Percentiles rank a stretch among this genome's conserved stretches.
These are phyloP conservation scores for Cinnamomum micranthum DNA, from an alignment of 164 flowering plant genomes.

Conservation along the genomic window DNA sequence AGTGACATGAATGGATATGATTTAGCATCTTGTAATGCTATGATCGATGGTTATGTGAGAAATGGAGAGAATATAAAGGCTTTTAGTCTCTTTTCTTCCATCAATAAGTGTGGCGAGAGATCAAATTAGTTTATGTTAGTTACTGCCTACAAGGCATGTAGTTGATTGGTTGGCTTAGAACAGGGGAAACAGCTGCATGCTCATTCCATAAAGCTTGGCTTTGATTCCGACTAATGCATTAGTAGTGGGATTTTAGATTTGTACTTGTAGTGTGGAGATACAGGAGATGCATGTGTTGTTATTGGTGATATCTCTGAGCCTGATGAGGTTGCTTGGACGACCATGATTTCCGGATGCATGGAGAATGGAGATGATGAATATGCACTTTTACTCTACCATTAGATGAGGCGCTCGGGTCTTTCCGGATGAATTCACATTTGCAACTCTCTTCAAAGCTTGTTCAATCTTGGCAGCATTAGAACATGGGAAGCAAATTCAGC, in stretches of 20 bases:
- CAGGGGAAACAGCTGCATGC: slow-evolving; percentile 56
- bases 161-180: slow-evolving; percentile 27
- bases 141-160: slow-evolving; percentile 41
- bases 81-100: slow-evolving; percentile 28
- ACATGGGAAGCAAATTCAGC: slow-evolving; percentile 57
- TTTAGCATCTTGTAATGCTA: slow-evolving; percentile 48
- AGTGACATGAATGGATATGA: slow-evolving; percentile 23
- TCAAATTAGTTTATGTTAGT: slow-evolving; percentile 41
- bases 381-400: slow-evolving; percentile 34
- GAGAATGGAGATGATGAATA: slow-evolving; percentile 49
- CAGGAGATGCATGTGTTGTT: slow-evolving; percentile 28
- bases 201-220: slow-evolving; percentile 30
- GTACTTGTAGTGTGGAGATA: slow-evolving; percentile 53
- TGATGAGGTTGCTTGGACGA: slow-evolving; percentile 56
- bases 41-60: slow-evolving; percentile 47
- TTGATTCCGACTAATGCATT: slow-evolving; percentile 38
- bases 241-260: slow-evolving; percentile 43
- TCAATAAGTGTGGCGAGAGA: slow-evolving; percentile 31
- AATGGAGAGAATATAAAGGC: slow-evolving; percentile 34
- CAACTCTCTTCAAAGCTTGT: slow-evolving; percentile 56
- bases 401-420: slow-evolving; percentile 36
- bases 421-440: slow-evolving; percentile 51
- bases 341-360: slow-evolving; percentile 54
- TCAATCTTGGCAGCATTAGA: slow-evolving; percentile 41
- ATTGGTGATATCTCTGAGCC: slow-evolving; percentile 33